Evolutionary conservation across 2,329 filamentous ascomycete genomes (phyloP).

Genomic region (Claviceps capensis): DNA sequence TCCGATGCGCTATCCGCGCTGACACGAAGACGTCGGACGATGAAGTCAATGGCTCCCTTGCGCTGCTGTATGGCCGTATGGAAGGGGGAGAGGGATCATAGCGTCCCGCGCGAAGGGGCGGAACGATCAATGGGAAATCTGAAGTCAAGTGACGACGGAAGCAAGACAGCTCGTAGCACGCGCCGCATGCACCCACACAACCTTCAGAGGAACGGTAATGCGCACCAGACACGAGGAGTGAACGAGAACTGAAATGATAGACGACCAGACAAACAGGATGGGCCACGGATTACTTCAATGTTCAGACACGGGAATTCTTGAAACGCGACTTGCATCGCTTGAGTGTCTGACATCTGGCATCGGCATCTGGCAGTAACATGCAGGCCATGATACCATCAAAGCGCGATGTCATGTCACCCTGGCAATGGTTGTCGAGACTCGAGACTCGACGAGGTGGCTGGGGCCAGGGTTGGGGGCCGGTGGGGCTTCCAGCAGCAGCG

Average conservation of each 20-base stretch:
- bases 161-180: constrained; percentile 2
- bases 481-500: too few species aligned
- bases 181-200: neutral
- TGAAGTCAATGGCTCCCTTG: neutral
- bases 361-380: too few species aligned
- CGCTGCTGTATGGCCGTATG: neutral
- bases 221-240: neutral
- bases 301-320: too few species aligned
- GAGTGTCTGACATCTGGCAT: too few species aligned
- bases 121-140: neutral
- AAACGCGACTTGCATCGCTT: too few species aligned
- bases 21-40: neutral
- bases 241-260: neutral
- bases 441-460: too few species aligned
- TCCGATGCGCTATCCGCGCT: neutral
- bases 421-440: too few species aligned
- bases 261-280: neutral
- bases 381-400: too few species aligned
- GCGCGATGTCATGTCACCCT: too few species aligned
- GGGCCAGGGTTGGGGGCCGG: too few species aligned
- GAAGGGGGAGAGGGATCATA: neutral
- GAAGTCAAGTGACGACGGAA: neutral
- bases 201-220: constrained; percentile 7
- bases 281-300: too few species aligned
- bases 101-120: neutral